Conservation (phyloP, 352 stramenopile genomes). For the Globisporangium apiculatum region DNA sequence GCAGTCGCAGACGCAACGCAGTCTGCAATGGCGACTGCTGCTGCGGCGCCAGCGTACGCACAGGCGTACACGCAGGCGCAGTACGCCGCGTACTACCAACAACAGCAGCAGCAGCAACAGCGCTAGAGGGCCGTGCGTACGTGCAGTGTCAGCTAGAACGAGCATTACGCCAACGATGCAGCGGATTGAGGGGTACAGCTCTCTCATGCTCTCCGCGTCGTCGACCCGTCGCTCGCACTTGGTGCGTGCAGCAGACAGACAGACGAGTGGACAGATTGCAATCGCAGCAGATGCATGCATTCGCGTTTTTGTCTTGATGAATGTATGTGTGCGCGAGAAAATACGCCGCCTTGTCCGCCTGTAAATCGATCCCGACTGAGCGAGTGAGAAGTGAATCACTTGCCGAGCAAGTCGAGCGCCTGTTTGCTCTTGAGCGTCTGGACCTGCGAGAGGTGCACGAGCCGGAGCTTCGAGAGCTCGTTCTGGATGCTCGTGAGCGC, state of each 20-base stretch:
- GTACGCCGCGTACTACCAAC: slow-evolving; percentile 62
- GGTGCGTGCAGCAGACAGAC: too few relatives aligned
- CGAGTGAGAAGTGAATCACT: slow-evolving; percentile 14
- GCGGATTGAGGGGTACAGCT: slow-evolving; percentile 3
- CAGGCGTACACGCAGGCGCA: slow-evolving; percentile 45
- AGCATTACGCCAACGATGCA: too few relatives aligned
- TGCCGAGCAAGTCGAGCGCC: slow-evolving; percentile 62
- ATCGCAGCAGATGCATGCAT: too few relatives aligned
- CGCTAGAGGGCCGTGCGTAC: background rate
- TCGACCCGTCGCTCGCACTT: too few relatives aligned
- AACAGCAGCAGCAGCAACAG: slow-evolving; percentile 30
- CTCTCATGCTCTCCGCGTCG: slow-evolving; percentile 1
- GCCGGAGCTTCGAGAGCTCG: slow-evolving; percentile 75
- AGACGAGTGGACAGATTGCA: too few relatives aligned
- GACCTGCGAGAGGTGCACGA: slow-evolving; percentile 79
- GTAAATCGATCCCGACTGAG: too few relatives aligned
- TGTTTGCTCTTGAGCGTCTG: slow-evolving; percentile 86
- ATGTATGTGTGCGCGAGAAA: too few relatives aligned
- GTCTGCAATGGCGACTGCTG: slow-evolving; percentile 12
- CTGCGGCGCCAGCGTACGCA: slow-evolving; percentile 11
- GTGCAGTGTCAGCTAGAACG: too few relatives aligned
- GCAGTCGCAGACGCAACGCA: slow-evolving; percentile 18
- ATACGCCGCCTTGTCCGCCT: too few relatives aligned
- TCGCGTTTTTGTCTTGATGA: too few relatives aligned
- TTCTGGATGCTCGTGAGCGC: slow-evolving; percentile 79